phyloP scores from a whole-genome alignment of 1,284 basidiomycete genomes.

The Veloboletus limbatus region DNA sequence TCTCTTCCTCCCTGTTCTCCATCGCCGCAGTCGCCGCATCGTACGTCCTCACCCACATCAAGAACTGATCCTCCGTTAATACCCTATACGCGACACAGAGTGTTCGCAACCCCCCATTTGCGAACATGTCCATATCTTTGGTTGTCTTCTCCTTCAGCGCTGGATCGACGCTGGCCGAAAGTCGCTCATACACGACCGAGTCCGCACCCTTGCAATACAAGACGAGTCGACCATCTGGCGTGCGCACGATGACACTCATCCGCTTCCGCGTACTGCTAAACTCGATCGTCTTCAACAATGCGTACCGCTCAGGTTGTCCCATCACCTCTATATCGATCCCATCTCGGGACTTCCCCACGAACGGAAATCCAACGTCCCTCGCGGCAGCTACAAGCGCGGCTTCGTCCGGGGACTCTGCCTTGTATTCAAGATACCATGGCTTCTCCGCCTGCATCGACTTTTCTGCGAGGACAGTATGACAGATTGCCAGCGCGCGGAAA shows the following conservation, averaged over 20 bases:
- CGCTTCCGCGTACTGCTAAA: constrained; percentile 94
- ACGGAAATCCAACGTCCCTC: constrained; percentile 91
- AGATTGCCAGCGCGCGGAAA: constrained; percentile 88
- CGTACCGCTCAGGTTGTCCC: constrained; percentile 84
- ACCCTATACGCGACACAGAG: constrained; percentile 86
- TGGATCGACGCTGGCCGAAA: constrained; percentile 73
- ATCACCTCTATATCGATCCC: constrained; percentile 87
- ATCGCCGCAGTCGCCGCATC: constrained; percentile 78
- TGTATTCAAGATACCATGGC: constrained; percentile 81
- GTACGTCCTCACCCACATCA: constrained; percentile 77
- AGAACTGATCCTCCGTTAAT: constrained; percentile 81
- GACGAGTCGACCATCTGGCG: constrained; percentile 77
- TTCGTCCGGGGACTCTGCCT: constrained; percentile 95
- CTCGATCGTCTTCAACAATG: constrained; percentile 79
- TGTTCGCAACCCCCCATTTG: constrained; percentile 90
- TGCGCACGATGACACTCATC: constrained; percentile 88
- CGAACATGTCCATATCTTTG: constrained; percentile 90
- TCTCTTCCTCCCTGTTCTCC: constrained; percentile 83
- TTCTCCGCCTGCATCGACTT: constrained; percentile 60
- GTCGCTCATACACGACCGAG: constrained; percentile 87
- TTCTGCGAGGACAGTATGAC: constrained; percentile 88
- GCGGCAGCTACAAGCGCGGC: constrained; percentile 91
- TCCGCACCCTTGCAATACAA: constrained; percentile 98
- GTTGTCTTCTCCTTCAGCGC: constrained; percentile 74
- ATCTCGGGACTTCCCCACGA: constrained; percentile 75